phyloP scores from a whole-genome alignment of 306 rosid species.

The Gleditsia sinensis region DNA sequence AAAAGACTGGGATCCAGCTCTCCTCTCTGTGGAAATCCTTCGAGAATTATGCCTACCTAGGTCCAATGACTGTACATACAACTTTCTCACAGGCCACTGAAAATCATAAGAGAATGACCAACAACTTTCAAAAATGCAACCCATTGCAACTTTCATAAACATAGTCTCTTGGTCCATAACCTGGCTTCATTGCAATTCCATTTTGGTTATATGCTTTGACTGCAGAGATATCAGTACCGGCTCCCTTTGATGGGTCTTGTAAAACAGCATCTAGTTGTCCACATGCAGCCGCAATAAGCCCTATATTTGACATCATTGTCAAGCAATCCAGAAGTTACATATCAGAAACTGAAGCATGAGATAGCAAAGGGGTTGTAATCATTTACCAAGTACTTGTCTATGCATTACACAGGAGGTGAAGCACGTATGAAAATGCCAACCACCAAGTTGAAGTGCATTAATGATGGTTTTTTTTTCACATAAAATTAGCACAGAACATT shows the following conservation, averaged over 20 bases:
- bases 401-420: no score
- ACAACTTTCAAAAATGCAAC: conserved; percentile 47
- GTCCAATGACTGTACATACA: conserved; percentile 58
- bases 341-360: background rate
- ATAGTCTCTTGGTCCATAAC: conserved; percentile 44
- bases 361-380: no score
- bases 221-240: conserved; percentile 39
- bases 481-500: background rate
- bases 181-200: conserved; percentile 37
- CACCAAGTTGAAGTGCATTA: background rate
- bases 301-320: conserved; percentile 43
- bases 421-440: background rate
- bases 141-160: conserved; percentile 58
- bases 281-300: conserved; percentile 83
- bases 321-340: conserved; percentile 12
- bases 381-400: no score
- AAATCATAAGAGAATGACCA: conserved; percentile 18
- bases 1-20: conserved; percentile 60
- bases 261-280: conserved; percentile 60
- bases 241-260: conserved; percentile 52
- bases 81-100: conserved; percentile 29
- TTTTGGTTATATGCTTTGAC: conserved; percentile 47
- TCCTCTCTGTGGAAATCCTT: conserved; percentile 39
- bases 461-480: background rate
- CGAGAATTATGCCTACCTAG: conserved; percentile 46